These are phyloP conservation scores for Prunus yedoensis DNA, from an alignment of 331 rosid species.

Conservation along the genomic window DNA sequence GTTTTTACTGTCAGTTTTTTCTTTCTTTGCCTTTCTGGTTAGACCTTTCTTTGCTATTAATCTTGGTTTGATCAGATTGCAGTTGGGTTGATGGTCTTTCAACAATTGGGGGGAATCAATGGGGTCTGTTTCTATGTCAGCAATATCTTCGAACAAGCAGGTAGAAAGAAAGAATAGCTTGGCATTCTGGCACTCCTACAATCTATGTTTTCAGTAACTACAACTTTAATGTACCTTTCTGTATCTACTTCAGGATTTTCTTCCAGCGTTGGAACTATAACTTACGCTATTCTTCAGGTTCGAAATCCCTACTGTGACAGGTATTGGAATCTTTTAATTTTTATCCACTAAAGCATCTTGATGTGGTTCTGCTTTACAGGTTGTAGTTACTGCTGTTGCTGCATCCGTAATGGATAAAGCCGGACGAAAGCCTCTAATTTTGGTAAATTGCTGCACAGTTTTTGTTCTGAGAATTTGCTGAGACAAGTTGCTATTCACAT, in stretches of 20 bases:
- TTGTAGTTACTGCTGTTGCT: slow-evolving; percentile 63
- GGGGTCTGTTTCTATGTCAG: slow-evolving; percentile 77
- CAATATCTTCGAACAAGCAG: slow-evolving; percentile 78
- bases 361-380: slow-evolving; percentile 35
- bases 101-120: slow-evolving; percentile 94
- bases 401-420: slow-evolving; percentile 62
- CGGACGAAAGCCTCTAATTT: slow-evolving; percentile 82
- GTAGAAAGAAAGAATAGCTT: slow-evolving; percentile 35
- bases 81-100: slow-evolving; percentile 83
- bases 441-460: slow-evolving; percentile 44
- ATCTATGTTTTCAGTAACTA: slow-evolving; percentile 31
- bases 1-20: background rate
- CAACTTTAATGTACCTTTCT: background rate
- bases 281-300: slow-evolving; percentile 81
- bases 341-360: background rate
- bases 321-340: slow-evolving; percentile 1
- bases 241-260: slow-evolving; percentile 61
- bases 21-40: background rate
- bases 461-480: slow-evolving; percentile 15
- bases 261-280: slow-evolving; percentile 49
- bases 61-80: slow-evolving; percentile 55
- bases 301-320: slow-evolving; percentile 5
- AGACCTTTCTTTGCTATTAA: background rate
- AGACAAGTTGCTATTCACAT: background rate
- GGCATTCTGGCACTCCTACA: slow-evolving; percentile 36